Evolutionary conservation across 2,329 filamentous ascomycete species (phyloP).

Genomic region (Cephalotrichum gorgonifer): DNA sequence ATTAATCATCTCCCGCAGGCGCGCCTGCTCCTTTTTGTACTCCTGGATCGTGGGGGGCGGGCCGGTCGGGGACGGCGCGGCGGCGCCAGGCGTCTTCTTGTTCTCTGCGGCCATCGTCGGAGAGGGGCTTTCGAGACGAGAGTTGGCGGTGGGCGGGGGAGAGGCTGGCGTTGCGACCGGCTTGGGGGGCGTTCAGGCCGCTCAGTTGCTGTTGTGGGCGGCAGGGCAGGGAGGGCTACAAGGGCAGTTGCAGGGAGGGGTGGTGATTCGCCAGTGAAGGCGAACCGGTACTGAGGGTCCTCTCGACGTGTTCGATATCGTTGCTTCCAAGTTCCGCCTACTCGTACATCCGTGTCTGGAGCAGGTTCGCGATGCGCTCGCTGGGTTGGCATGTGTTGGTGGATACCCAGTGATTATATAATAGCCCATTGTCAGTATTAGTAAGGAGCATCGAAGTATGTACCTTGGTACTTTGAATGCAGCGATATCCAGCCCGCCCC

Average conservation of each 20-base stretch:
- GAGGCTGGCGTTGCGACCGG: background rate
- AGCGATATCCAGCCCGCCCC: too few relatives aligned
- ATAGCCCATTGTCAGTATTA: too few relatives aligned
- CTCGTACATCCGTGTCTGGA: too few relatives aligned
- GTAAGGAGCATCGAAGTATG: too few relatives aligned
- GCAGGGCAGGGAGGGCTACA: too few relatives aligned
- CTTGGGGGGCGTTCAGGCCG: too few relatives aligned
- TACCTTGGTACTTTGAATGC: too few relatives aligned
- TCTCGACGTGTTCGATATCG: background rate
- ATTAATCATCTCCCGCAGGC: conserved; percentile 36
- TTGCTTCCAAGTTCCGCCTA: too few relatives aligned
- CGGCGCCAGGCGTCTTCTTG: background rate
- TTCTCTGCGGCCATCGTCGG: background rate
- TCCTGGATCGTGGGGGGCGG: conserved; percentile 29
- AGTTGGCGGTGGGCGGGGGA: background rate
- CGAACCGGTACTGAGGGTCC: background rate
- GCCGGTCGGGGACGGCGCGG: conserved; percentile 6
- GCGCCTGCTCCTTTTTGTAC: conserved; percentile 38
- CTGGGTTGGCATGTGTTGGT: too few relatives aligned
- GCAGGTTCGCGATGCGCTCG: too few relatives aligned
- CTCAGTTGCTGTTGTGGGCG: too few relatives aligned
- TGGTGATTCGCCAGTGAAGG: background rate
- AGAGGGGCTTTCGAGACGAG: background rate
- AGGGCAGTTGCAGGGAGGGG: background rate
- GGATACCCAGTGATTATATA: too few relatives aligned